Base-by-base conservation (phyloP, 2,329 filamentous ascomycete species). In the Byssoonygena ceratinophila region DNA sequence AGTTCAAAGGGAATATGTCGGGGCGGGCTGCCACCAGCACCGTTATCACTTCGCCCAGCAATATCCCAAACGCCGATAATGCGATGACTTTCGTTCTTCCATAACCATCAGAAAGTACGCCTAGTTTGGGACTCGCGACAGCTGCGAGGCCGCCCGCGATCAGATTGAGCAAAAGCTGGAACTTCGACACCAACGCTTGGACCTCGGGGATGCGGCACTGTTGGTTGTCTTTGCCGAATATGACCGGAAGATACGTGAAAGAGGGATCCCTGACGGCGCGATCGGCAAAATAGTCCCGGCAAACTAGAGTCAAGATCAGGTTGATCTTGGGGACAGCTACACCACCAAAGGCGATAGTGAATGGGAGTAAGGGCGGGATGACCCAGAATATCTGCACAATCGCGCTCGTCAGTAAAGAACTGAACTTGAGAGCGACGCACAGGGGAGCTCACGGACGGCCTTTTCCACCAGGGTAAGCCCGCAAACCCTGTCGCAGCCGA, bases 281-380 rank as follows among this genome's bases (percentile, higher is more conserved):
- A 60, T 94, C 84, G 22, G 82, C 77, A 59, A 92, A 84, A 68
- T 95, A 94, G 55, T 85, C 78, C 57, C 82, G 80, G 68, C 92
- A 98, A 49, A 97, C 80, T 25, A 98, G 76, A 54, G 83, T 78
- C 56, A 94, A 76, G 57, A 94, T 87, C 69, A 96, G 71, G 63
- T 95, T 94, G 57, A 95, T 76, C 66, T 85, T 92, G 8, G 91
- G 90, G 7, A 96, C 87, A 6, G 92, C 74, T 5, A 87, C 79
- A 53, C 87, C 88, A 29, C 91, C 92, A 67, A 92, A 91, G 0
- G 90, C 89, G 51, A 94, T 73, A 0, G 88, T 87, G 64, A 88
- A 91, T 41, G 95, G 69, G 52, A 85, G 76, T 68, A 90, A 92
- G 0, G 89, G 86, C 0, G 79, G 80, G 6, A 97, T 68, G 3